phyloP scores from a whole-genome alignment of 2,329 filamentous ascomycete genomes.

The Paracorniculantispora psalliotae region DNA sequence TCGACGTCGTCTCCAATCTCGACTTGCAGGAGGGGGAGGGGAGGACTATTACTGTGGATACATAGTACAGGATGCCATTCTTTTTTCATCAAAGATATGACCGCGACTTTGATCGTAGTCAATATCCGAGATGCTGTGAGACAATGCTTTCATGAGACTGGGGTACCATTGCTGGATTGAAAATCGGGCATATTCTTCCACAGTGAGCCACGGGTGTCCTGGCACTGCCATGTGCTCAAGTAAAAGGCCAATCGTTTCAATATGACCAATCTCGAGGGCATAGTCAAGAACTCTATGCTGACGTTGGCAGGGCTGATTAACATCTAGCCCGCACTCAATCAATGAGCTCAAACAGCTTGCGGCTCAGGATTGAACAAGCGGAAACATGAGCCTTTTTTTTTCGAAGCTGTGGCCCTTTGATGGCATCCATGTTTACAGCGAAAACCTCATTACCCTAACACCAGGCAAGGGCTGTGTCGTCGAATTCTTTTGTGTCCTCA shows the following conservation, averaged over 20 bases:
- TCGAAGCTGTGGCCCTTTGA: neutral
- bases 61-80: neutral
- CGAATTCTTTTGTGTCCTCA: no score
- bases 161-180: neutral
- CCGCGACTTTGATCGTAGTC: neutral
- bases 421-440: no score
- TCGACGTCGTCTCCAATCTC: neutral
- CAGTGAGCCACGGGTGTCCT: neutral
- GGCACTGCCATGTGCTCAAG: neutral
- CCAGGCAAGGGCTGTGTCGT: no score
- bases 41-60: neutral
- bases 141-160: neutral
- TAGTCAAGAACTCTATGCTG: neutral
- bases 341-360: neutral
- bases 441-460: no score
- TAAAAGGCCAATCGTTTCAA: neutral
- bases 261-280: neutral
- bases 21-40: neutral
- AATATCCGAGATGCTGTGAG: neutral
- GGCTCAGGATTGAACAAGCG: neutral
- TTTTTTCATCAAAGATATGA: neutral
- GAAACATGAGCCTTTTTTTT: neutral
- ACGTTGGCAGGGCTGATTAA: neutral
- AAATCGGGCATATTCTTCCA: neutral
- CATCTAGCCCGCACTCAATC: neutral